Evolutionary conservation across 1,284 basidiomycete species (phyloP).

Genomic region (Pseudozyma sp.): DNA sequence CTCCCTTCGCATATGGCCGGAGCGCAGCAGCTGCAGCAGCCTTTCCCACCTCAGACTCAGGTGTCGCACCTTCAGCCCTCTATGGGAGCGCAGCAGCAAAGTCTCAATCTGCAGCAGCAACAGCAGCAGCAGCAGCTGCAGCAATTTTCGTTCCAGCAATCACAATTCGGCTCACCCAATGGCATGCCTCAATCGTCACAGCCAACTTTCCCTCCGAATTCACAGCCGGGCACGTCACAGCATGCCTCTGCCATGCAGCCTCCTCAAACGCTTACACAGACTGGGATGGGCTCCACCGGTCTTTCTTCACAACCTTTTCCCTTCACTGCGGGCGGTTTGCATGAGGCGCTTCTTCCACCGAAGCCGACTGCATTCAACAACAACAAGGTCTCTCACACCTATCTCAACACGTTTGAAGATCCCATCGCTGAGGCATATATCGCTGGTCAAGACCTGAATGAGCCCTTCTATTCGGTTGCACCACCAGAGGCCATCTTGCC

Average conservation of each 20-base stretch:
- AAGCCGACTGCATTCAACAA: conserved; percentile 4
- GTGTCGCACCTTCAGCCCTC: conserved; percentile 12
- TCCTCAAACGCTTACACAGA: conserved; percentile 6
- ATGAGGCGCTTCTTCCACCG: conserved; percentile 8
- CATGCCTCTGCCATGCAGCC: conserved; percentile 10
- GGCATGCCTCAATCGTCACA: conserved; percentile 9
- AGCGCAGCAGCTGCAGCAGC: conserved; percentile 8
- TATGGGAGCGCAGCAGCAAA: conserved; percentile 9
- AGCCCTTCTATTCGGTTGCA: conserved; percentile 47
- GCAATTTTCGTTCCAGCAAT: conserved; percentile 18
- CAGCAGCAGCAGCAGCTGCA: conserved; percentile 10
- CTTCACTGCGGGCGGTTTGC: conserved; percentile 6
- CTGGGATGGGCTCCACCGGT: background rate
- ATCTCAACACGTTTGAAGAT: conserved; percentile 43
- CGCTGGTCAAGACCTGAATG: conserved; percentile 33
- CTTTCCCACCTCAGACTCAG: conserved; percentile 12
- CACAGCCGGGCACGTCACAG: conserved; percentile 11
- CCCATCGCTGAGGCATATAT: conserved; percentile 50
- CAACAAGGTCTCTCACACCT: conserved; percentile 13
- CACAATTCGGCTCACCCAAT: conserved; percentile 14
- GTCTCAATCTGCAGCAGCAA: conserved; percentile 10
- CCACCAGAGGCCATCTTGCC: conserved; percentile 22
- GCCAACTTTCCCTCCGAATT: conserved; percentile 13
- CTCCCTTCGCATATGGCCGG: background rate
- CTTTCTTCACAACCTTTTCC: conserved; percentile 16